These are phyloP conservation scores for Alternaria metachromatica DNA, from an alignment of 2,329 filamentous ascomycete species.

Conservation along the genomic window DNA sequence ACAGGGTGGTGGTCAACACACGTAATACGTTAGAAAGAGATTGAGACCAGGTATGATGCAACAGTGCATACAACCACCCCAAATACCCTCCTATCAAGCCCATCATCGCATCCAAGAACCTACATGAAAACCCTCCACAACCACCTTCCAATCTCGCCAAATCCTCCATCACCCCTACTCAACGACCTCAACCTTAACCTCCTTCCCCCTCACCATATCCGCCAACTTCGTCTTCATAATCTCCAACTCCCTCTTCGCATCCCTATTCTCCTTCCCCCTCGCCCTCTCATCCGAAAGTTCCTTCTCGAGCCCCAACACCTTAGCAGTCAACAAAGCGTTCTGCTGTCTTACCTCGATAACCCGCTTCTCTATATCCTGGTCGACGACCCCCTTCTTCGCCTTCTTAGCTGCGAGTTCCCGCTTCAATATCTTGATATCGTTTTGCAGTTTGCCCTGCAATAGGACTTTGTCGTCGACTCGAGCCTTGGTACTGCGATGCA, in stretches of 20 bases:
- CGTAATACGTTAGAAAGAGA: background rate
- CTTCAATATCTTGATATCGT: background rate
- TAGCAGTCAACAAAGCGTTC: background rate
- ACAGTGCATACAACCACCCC: background rate
- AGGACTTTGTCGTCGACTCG: background rate
- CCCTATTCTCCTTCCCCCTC: background rate
- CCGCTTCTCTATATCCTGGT: background rate
- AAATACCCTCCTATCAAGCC: background rate
- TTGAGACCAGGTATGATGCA: accelerated
- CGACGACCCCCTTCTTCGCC: background rate
- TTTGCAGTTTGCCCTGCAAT: background rate
- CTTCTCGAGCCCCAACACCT: background rate
- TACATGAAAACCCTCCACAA: accelerated
- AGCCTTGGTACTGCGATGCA: accelerated
- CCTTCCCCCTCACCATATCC: background rate
- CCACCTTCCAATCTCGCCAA: background rate
- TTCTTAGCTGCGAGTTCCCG: background rate
- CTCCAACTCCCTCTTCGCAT: background rate
- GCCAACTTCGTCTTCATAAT: background rate
- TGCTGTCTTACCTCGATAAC: accelerated
- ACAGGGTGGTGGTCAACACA: background rate
- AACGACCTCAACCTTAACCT: background rate
- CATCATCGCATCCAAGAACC: background rate
- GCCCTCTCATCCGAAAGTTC: background rate
- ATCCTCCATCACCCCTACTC: accelerated